Evolutionary conservation across 116 monocot species (phyloP).

Genomic region (Trichopus zeylanicus): DNA sequence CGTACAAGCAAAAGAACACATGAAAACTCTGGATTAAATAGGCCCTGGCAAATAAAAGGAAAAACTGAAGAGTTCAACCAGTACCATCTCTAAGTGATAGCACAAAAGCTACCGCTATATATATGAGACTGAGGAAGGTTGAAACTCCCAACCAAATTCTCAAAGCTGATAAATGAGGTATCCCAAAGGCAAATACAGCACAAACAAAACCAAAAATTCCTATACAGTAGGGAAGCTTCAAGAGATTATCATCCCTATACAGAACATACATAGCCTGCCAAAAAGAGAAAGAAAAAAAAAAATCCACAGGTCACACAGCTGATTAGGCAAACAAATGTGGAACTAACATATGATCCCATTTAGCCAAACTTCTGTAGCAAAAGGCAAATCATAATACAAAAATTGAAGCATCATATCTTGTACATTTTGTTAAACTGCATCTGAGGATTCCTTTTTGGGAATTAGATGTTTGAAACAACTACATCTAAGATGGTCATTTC

Average conservation of each 20-base stretch:
- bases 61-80: background rate
- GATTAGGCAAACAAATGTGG: too few relatives aligned
- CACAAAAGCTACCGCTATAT: conserved; percentile 54
- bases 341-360: too few relatives aligned
- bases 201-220: conserved; percentile 70
- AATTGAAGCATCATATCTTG: too few relatives aligned
- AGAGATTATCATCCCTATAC: conserved; percentile 47
- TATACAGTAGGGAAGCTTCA: conserved; percentile 95
- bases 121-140: conserved; percentile 75
- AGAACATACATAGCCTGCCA: conserved; percentile 83
- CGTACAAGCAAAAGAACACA: conserved; percentile 8
- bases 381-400: too few relatives aligned
- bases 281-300: conserved; percentile 5
- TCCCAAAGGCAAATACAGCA: conserved; percentile 88
- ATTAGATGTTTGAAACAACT: too few relatives aligned
- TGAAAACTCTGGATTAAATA: too few relatives aligned
- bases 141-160: conserved; percentile 89
- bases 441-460: too few relatives aligned
- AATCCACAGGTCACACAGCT: too few relatives aligned
- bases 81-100: conserved; percentile 82
- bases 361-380: too few relatives aligned
- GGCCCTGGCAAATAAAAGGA: too few relatives aligned
- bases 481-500: too few relatives aligned
- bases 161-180: conserved; percentile 87
- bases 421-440: too few relatives aligned